Percentiles rank a stretch among this genome's conserved stretches.
These are phyloP conservation scores for Kockiozyma suomiensis DNA, from an alignment of 805 yeast genomes.

Conservation along the genomic window DNA sequence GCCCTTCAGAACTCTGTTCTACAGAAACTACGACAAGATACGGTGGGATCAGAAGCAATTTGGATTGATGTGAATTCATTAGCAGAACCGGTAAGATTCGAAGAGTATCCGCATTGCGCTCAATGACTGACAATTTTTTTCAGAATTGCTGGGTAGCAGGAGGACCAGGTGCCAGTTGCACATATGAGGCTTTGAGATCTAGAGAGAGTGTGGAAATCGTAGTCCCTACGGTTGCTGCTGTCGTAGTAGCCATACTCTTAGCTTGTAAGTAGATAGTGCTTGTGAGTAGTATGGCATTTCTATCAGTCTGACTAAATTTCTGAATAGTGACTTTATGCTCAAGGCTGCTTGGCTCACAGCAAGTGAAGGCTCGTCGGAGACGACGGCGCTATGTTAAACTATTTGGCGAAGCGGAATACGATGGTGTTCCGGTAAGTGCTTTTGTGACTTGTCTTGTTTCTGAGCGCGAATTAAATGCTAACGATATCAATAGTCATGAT, in stretches of 20 bases:
- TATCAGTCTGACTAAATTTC: background rate
- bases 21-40: slow-evolving; percentile 9
- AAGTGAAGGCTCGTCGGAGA: slow-evolving; percentile 26
- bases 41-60: slow-evolving; percentile 14
- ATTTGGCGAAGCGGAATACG: slow-evolving; percentile 31
- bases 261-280: slow-evolving; percentile 13
- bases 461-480: background rate
- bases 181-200: slow-evolving; percentile 1
- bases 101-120: background rate
- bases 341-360: slow-evolving; percentile 20
- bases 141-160: slow-evolving; percentile 33
- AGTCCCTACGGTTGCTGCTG: slow-evolving; percentile 31
- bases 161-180: slow-evolving; percentile 26
- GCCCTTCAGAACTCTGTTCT: slow-evolving; percentile 29
- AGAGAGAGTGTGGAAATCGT: slow-evolving; percentile 12
- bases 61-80: slow-evolving; percentile 30
- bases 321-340: slow-evolving; percentile 24
- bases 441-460: background rate
- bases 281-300: too few relatives aligned
- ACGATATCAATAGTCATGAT: background rate
- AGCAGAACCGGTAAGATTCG: slow-evolving; percentile 14
- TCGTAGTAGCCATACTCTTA: slow-evolving; percentile 20
- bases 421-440: slow-evolving; percentile 28
- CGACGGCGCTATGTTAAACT: slow-evolving; percentile 24
- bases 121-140: background rate